phyloP scores from a whole-genome alignment of 169 alveolate genomes.

The Eimeria zaria region DNA sequence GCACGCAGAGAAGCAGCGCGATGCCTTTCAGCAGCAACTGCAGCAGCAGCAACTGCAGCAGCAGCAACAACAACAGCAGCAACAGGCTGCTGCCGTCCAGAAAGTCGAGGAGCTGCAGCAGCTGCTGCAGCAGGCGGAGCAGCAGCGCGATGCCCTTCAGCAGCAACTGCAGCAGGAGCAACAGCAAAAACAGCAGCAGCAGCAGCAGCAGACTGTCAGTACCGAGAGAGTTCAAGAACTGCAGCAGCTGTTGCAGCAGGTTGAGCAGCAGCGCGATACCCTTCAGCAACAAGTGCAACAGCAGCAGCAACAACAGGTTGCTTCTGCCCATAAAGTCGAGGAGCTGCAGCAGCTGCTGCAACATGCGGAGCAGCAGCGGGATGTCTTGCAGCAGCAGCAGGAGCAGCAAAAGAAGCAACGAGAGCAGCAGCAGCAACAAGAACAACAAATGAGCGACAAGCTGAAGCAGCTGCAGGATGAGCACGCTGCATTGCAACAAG shows the following conservation, averaged over 20 bases:
- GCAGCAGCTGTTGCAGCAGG: slow-evolving; percentile 35
- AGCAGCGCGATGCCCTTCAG: slow-evolving; percentile 33
- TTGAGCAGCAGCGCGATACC: neutral
- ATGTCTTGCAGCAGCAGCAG: neutral
- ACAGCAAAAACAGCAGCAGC: neutral
- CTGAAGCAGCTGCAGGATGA: slow-evolving; percentile 37
- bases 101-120: slow-evolving; percentile 23
- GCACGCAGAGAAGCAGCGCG: neutral
- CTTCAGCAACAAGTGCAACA: slow-evolving; percentile 19
- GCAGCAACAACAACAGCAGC: slow-evolving; percentile 9
- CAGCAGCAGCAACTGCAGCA: neutral
- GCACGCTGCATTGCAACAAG: slow-evolving; percentile 4
- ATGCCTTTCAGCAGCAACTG: neutral
- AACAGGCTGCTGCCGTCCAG: neutral
- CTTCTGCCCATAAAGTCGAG: neutral
- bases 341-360: slow-evolving; percentile 19
- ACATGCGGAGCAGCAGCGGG: slow-evolving; percentile 1
- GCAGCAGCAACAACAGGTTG: slow-evolving; percentile 22
- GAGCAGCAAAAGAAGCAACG: neutral
- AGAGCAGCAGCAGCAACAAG: slow-evolving; percentile 19
- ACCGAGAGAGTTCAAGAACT: neutral
- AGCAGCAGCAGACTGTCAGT: neutral
- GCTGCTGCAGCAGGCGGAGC: slow-evolving; percentile 36
- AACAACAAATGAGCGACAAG: neutral
- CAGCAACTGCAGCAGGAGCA: slow-evolving; percentile 24